phyloP scores from a whole-genome alignment of 2,329 filamentous ascomycete species.

The Xylariaceae sp. region DNA sequence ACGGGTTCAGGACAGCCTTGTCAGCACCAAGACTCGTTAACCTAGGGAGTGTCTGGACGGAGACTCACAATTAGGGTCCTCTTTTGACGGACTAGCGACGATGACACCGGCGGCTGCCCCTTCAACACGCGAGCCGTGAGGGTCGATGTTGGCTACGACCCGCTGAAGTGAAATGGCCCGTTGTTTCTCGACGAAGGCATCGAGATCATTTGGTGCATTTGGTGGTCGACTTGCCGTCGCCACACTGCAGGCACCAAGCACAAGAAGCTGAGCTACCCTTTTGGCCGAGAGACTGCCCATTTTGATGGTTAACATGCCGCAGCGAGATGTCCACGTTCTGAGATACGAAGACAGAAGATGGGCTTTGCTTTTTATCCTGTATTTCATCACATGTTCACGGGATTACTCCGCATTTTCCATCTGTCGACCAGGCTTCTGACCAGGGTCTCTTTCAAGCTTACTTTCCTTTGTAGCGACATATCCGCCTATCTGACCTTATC shows the following conservation, averaged over 20 bases:
- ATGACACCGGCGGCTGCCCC: conserved; percentile 47
- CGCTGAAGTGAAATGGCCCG: conserved; percentile 44
- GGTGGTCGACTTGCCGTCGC: conserved; percentile 7
- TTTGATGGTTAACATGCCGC: conserved; percentile 2
- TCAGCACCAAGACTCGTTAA: conserved; percentile 4
- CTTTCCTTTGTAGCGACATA: neutral
- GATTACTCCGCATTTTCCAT: too few relatives aligned
- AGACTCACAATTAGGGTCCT: conserved; percentile 46
- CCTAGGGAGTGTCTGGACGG: neutral
- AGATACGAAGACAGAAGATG: neutral
- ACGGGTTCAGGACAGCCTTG: neutral
- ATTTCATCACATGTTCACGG: too few relatives aligned
- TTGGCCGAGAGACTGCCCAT: conserved; percentile 14
- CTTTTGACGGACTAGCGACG: conserved; percentile 50
- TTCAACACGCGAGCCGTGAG: conserved; percentile 40
- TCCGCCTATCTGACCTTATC: neutral
- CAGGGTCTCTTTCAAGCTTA: neutral
- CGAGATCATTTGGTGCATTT: conserved; percentile 5
- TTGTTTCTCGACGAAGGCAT: conserved; percentile 39
- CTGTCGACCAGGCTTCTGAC: neutral
- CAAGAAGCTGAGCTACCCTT: conserved; percentile 11
- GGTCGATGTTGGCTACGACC: conserved; percentile 50
- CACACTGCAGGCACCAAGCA: conserved; percentile 10
- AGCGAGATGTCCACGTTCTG: neutral
- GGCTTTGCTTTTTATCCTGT: too few relatives aligned